Conservation (phyloP, 345 rosid genomes). For the Sisymbrium altissimum region DNA sequence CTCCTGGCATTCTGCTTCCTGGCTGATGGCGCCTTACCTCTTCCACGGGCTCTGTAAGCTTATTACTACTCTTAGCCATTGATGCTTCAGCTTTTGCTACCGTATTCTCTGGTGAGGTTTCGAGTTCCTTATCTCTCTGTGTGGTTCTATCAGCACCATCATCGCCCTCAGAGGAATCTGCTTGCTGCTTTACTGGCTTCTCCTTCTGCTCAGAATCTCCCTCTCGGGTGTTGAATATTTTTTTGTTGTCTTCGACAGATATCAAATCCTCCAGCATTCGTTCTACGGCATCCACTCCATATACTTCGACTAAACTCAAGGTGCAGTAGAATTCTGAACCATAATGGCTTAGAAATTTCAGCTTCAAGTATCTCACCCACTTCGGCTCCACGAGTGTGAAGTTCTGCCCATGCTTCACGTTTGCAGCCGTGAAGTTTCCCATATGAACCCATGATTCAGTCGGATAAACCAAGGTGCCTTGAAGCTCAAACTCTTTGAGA, state of each 20-base stretch:
- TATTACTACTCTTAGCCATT: slow-evolving; percentile 32
- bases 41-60: slow-evolving; percentile 46
- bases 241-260: slow-evolving; percentile 46
- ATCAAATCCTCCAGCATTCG: slow-evolving; percentile 92
- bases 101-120: slow-evolving; percentile 30
- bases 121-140: slow-evolving; percentile 37
- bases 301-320: slow-evolving; percentile 71
- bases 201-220: slow-evolving; percentile 45
- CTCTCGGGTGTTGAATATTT: slow-evolving; percentile 32
- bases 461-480: slow-evolving; percentile 85
- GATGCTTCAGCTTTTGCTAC: slow-evolving; percentile 38
- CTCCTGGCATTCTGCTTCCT: slow-evolving; percentile 92
- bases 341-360: slow-evolving; percentile 67
- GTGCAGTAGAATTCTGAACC: slow-evolving; percentile 98
- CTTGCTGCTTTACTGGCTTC: slow-evolving; percentile 29
- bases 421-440: slow-evolving; percentile 84
- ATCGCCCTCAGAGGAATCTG: slow-evolving; percentile 39
- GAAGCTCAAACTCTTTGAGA: slow-evolving; percentile 76
- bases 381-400: slow-evolving; percentile 67
- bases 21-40: slow-evolving; percentile 71
- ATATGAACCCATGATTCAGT: slow-evolving; percentile 78
- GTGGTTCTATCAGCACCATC: slow-evolving; percentile 33
- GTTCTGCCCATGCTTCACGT: slow-evolving; percentile 70
- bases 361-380: slow-evolving; percentile 85
- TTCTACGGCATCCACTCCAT: slow-evolving; percentile 96